Percentiles rank a stretch among this genome's conserved stretches.
Conservation (phyloP, 805 yeast species). For the Kodamaea fukazawae region DNA sequence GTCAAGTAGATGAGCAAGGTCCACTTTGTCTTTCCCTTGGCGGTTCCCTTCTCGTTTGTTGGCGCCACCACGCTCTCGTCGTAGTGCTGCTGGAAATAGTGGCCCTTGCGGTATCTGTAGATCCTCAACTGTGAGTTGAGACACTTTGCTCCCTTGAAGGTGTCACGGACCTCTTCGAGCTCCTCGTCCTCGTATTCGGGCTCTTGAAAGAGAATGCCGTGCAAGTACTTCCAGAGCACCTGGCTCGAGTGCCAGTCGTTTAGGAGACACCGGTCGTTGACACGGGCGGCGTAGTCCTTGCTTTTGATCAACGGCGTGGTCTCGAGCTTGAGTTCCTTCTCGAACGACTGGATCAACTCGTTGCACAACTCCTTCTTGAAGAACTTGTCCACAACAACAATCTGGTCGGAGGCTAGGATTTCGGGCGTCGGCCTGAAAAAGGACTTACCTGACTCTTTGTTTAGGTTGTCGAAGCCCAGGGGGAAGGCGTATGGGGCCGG, state of each 20-base stretch:
- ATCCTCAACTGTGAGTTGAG: slow-evolving; percentile 56
- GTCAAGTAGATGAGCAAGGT: slow-evolving; percentile 56
- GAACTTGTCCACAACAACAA: slow-evolving; percentile 40
- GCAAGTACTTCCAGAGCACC: slow-evolving; percentile 44
- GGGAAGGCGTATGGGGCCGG: slow-evolving; percentile 18
- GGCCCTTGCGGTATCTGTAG: slow-evolving; percentile 55
- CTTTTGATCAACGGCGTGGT: slow-evolving; percentile 50
- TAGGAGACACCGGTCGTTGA: slow-evolving; percentile 49
- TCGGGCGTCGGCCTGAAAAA: slow-evolving; percentile 22
- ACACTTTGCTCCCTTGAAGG: slow-evolving; percentile 42
- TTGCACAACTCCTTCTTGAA: slow-evolving; percentile 35
- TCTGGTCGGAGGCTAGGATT: slow-evolving; percentile 32
- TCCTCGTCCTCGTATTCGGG: slow-evolving; percentile 29
- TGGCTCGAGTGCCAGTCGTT: slow-evolving; percentile 38
- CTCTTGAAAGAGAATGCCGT: slow-evolving; percentile 24
- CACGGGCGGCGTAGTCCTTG: slow-evolving; percentile 54
- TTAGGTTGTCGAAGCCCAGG: slow-evolving; percentile 12
- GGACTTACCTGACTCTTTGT: slow-evolving; percentile 9
- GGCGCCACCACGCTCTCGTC: slow-evolving; percentile 51
- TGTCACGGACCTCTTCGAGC: slow-evolving; percentile 17
- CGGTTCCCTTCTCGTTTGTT: slow-evolving; percentile 19
- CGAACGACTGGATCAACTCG: slow-evolving; percentile 36
- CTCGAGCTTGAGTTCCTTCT: slow-evolving; percentile 28
- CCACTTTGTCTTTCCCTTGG: slow-evolving; percentile 51
- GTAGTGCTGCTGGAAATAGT: slow-evolving; percentile 58